Conservation (phyloP, 2,329 filamentous ascomycete species). For the Colletotrichum gigasporum region DNA sequence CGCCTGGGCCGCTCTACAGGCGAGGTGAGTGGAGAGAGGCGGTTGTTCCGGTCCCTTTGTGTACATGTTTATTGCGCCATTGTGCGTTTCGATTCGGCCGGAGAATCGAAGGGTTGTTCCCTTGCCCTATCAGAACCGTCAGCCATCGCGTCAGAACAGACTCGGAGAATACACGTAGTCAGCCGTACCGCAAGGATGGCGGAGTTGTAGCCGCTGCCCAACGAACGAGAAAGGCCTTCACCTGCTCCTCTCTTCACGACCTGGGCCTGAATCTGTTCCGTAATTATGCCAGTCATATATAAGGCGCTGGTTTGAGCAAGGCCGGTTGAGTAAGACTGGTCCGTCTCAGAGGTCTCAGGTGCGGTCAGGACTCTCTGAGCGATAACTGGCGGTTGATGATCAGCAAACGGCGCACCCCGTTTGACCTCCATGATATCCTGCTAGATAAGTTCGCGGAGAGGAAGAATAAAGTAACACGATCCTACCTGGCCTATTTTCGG, state of each 20-base stretch:
- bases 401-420: too few species aligned
- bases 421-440: too few species aligned
- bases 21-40: neutral
- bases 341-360: neutral
- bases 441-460: too few species aligned
- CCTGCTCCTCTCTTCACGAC: neutral
- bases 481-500: neutral
- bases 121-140: neutral
- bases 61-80: slow-evolving; percentile 7
- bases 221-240: neutral
- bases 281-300: slow-evolving; percentile 1
- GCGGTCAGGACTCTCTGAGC: neutral
- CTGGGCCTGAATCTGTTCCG: neutral
- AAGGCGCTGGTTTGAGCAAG: slow-evolving; percentile 1
- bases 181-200: neutral
- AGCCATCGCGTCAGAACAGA: too few species aligned
- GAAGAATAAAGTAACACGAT: too few species aligned
- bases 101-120: neutral
- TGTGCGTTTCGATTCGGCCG: slow-evolving; percentile 7
- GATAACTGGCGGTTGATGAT: neutral
- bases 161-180: too few species aligned
- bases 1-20: slow-evolving; percentile 5
- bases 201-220: neutral
- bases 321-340: neutral
- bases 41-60: neutral